Conservation (phyloP, 2,329 filamentous ascomycete genomes). For the Clarireedia monteithiana region DNA sequence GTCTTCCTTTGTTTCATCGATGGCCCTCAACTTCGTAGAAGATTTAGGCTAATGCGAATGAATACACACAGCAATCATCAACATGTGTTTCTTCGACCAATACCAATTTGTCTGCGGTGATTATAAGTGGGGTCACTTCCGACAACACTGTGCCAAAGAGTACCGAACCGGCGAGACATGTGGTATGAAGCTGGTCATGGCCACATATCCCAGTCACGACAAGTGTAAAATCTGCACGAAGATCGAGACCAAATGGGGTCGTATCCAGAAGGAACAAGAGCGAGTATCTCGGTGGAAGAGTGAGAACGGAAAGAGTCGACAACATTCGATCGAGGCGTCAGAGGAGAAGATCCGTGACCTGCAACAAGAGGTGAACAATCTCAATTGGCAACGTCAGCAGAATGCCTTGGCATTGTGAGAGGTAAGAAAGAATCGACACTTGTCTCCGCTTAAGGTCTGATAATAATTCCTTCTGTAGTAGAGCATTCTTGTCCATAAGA, state of each 20-base stretch:
- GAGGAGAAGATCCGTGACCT: constrained; percentile 62
- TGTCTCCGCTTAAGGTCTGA: neutral
- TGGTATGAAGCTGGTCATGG: constrained; percentile 82
- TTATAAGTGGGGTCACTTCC: constrained; percentile 93
- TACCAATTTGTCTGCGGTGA: constrained; percentile 78
- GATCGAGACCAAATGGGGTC: constrained; percentile 75
- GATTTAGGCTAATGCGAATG: constrained; percentile 15
- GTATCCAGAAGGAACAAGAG: constrained; percentile 63
- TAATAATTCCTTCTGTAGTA: constrained; percentile 2
- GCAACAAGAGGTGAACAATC: constrained; percentile 46
- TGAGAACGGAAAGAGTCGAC: constrained; percentile 46
- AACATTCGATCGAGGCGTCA: constrained; percentile 65
- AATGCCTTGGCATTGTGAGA: constrained; percentile 6
- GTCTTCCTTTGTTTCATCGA: constrained; percentile 15
- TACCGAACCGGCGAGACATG: constrained; percentile 96
- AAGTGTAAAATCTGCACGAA: constrained; percentile 84
- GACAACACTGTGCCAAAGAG: constrained; percentile 87
- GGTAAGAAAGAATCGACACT: constrained; percentile 7
- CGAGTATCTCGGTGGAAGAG: constrained; percentile 71
- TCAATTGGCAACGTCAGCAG: constrained; percentile 24
- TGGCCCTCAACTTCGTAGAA: constrained; percentile 2
- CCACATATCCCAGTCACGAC: constrained; percentile 50
- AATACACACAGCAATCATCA: constrained; percentile 26
- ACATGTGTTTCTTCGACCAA: constrained; percentile 96
- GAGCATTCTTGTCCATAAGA: neutral